A percentile compares a stretch with the other conserved stretches of the same genome.
These are phyloP conservation scores for Aphanomyces stellatus DNA, from an alignment of 352 stramenopile genomes.

Conservation along the genomic window DNA sequence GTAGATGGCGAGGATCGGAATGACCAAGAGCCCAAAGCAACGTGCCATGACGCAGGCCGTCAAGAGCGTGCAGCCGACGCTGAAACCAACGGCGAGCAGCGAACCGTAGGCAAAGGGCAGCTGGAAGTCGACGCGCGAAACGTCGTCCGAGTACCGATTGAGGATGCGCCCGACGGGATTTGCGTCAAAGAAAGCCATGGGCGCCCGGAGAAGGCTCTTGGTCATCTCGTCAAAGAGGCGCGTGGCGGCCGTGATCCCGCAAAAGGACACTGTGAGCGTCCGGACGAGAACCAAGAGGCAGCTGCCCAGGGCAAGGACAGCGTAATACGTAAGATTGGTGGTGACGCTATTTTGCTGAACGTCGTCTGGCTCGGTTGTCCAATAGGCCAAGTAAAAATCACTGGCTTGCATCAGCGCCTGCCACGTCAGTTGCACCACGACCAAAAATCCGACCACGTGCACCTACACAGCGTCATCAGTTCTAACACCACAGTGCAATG, in stretches of 20 bases:
- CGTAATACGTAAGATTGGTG: background rate
- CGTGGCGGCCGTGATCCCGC: too few relatives aligned
- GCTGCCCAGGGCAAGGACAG: background rate
- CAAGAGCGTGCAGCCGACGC: background rate
- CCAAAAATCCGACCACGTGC: slow-evolving; percentile 29
- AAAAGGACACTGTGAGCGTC: background rate
- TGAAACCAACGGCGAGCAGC: background rate
- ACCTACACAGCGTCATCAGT: slow-evolving; percentile 35
- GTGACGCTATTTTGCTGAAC: background rate
- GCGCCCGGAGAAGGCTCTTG: background rate
- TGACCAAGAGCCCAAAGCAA: background rate
- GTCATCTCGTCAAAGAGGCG: background rate
- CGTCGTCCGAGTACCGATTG: background rate
- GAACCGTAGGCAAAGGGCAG: background rate
- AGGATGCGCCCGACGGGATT: background rate
- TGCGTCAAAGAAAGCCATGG: background rate
- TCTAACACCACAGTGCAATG: slow-evolving; percentile 31
- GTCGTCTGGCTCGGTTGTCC: slow-evolving; percentile 36
- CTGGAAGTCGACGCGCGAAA: background rate
- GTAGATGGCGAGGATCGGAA: slow-evolving; percentile 16
- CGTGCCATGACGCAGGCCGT: background rate
- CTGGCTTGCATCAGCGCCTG: slow-evolving; percentile 78
- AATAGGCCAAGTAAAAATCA: slow-evolving; percentile 90
- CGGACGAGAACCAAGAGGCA: slow-evolving; percentile 5
- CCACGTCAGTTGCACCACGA: slow-evolving; percentile 69